Percentiles rank a stretch among this genome's conserved stretches.
Conservation (phyloP, 345 rosid genomes). For the Noccaea caerulescens region DNA sequence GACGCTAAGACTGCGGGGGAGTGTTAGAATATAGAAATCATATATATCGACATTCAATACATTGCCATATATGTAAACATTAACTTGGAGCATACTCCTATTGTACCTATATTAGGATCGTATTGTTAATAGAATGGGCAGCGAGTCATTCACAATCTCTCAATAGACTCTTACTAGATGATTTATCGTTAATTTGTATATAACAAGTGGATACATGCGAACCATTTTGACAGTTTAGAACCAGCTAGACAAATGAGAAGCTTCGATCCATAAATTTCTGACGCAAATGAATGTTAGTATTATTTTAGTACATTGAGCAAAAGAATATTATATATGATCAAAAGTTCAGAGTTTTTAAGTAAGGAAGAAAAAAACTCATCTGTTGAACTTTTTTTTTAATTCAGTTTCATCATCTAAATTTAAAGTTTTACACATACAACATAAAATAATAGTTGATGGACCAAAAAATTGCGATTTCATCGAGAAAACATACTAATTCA, state of each 20-base stretch:
- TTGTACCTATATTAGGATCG: no score
- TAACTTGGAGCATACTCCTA: no score
- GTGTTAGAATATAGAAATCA: neutral
- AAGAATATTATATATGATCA: neutral
- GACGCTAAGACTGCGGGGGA: neutral
- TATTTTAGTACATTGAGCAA: neutral
- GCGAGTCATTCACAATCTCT: no score
- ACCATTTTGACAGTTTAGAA: conserved; percentile 27
- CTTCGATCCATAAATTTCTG: conserved; percentile 27
- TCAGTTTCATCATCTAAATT: no score
- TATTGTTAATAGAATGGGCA: no score
- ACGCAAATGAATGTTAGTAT: conserved; percentile 1
- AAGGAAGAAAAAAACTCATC: neutral
- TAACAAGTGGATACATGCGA: conserved; percentile 32
- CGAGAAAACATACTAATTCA: neutral
- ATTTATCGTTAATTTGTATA: neutral
- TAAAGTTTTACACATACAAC: neutral
- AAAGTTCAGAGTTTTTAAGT: neutral
- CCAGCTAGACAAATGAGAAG: conserved; percentile 30
- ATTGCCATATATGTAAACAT: no score
- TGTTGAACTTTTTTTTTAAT: no score
- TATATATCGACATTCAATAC: no score
- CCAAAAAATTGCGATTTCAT: neutral
- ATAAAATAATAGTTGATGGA: neutral
- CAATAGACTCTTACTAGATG: conserved; percentile 1